Evolutionary conservation across 73 alveolate genomes (phyloP).

Genomic region (Paramecium caudatum): DNA sequence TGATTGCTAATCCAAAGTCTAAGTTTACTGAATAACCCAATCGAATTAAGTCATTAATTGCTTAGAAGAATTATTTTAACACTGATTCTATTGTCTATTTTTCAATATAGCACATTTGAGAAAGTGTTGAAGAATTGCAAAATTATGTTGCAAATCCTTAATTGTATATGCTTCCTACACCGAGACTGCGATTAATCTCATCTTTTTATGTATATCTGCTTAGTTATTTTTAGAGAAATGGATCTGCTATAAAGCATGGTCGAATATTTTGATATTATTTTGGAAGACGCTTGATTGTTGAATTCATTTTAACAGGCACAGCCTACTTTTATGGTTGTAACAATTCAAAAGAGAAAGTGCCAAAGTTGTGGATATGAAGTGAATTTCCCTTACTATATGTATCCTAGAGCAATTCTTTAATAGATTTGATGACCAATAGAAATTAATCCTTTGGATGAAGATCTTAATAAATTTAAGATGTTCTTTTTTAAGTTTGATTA

Average conservation of each 20-base stretch:
- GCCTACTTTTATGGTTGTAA: background rate
- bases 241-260: constrained; percentile 49
- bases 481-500: constrained; percentile 20
- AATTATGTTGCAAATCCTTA: background rate
- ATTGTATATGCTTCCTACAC: background rate
- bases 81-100: constrained; percentile 2
- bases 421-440: background rate
- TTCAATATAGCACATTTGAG: constrained; percentile 35
- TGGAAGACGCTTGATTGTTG: background rate
- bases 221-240: constrained; percentile 13
- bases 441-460: constrained; percentile 26
- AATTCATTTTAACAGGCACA: background rate
- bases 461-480: background rate
- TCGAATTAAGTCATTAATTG: constrained; percentile 12
- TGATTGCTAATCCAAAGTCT: constrained; percentile 14
- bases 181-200: background rate
- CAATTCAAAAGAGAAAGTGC: constrained; percentile 42
- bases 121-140: constrained; percentile 44
- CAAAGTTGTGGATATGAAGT: background rate
- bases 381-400: background rate
- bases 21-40: background rate
- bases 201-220: background rate
- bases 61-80: background rate
- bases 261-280: constrained; percentile 21
- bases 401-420: constrained; percentile 35